Base-by-base conservation (phyloP, 2,329 filamentous ascomycete species). In the Trichophaea hybrida region DNA sequence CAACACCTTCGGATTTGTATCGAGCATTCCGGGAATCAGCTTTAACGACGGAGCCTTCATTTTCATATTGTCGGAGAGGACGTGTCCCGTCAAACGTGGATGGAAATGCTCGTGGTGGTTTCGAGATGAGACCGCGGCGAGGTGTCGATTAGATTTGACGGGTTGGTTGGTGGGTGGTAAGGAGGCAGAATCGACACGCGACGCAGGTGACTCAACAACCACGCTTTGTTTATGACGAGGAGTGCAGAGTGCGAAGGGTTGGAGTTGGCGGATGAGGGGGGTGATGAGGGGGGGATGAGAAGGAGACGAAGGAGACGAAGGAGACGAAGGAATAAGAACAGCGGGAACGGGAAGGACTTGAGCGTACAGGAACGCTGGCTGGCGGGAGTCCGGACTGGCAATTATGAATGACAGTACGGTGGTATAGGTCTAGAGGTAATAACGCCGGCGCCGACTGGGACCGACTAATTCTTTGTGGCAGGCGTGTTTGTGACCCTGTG, bases 21-120 rank as follows among this genome's bases (percentile, higher is more conserved):
- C 63, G 37, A 65, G 55, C 61, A 64, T 64, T 48, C 55, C 61
- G 15, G 61, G 61, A 52, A 65, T 64, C 43, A 64, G 46, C 37
- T 65, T 65, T 31, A 57, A 60, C 31, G 57, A 56, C 15, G 63
- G 59, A 34, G 61, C 62, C 38, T 55, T 55, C 53, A 55, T 55
- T 33, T n/a, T 51, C 4, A 31, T 15, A 31, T 15, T 32, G 35
- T 43, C n/a, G 7, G 31, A 15, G 38, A 12, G 38, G 38, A 43
- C n/a, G 38, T 43, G n/a, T 10, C 38, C 38, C 10, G 38, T 43
- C 38, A 4, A 43, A 15, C 38, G 38, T 10, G 38, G n/a, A 37
- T 13, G 51, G n/a, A 38, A 37, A 12, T 15, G 24, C 34, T 54
- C 34, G 51, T 5, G 13, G 34, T 34, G 51, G 46, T 15, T 44